These are phyloP conservation scores for Hortaea werneckii DNA, from an alignment of 2,329 filamentous ascomycete species.

Conservation along the genomic window DNA sequence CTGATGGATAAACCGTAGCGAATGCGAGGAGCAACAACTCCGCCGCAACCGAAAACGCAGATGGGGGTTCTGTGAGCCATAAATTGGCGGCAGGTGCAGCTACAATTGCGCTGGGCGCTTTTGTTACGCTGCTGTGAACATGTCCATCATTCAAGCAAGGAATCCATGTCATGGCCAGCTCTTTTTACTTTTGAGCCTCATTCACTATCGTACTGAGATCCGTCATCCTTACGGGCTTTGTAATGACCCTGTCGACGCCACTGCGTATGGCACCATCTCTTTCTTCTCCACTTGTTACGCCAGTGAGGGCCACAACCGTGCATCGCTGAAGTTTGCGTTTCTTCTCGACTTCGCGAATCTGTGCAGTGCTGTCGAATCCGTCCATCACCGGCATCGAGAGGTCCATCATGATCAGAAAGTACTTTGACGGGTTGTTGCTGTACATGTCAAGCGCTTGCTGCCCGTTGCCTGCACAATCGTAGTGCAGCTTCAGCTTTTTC, in stretches of 20 bases:
- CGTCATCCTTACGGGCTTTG: slow-evolving; percentile 26
- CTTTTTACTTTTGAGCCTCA: neutral
- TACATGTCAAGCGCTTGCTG: slow-evolving; percentile 8
- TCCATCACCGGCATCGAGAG: slow-evolving; percentile 28
- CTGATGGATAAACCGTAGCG: too few species aligned
- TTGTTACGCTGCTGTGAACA: too few species aligned
- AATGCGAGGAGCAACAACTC: too few species aligned
- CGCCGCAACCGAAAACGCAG: too few species aligned
- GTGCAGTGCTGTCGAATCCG: slow-evolving; percentile 20
- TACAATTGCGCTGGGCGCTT: too few species aligned
- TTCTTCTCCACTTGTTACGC: slow-evolving; percentile 20
- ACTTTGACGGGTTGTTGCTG: neutral
- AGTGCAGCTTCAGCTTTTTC: slow-evolving; percentile 9
- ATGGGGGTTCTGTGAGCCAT: too few species aligned
- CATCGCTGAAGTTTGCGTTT: slow-evolving; percentile 1
- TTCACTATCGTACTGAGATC: slow-evolving; percentile 10
- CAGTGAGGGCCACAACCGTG: slow-evolving; percentile 22
- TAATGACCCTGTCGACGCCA: slow-evolving; percentile 23
- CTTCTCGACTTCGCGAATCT: slow-evolving; percentile 14
- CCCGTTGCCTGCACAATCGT: slow-evolving; percentile 10
- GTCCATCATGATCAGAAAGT: slow-evolving; percentile 39
- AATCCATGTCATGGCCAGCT: too few species aligned
- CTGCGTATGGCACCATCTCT: slow-evolving; percentile 15
- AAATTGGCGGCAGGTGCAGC: too few species aligned
- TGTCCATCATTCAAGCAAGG: too few species aligned